A percentile compares a stretch with the other conserved stretches of the same genome.
Conservation (phyloP, 2,329 filamentous ascomycete species). For the Aspergillus pseudonomiae region DNA sequence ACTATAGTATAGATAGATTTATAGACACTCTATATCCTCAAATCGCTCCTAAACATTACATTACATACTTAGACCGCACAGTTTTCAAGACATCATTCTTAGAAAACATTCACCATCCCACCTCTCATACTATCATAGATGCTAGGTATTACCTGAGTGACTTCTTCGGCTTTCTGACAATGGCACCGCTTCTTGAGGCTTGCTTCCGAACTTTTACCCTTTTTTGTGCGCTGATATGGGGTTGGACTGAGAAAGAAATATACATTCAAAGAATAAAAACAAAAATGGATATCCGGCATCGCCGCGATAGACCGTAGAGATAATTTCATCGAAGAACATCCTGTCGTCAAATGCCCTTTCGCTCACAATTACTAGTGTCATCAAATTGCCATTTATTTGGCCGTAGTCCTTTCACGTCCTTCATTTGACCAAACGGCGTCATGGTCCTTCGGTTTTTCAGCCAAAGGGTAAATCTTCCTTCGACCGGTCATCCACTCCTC, state of each 20-base stretch:
- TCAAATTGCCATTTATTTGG: neutral
- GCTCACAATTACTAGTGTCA: neutral
- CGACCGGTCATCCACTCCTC: neutral
- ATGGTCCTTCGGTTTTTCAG: neutral
- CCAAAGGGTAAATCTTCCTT: neutral
- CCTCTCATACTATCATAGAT: neutral
- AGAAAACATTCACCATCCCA: neutral
- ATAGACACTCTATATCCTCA: neutral
- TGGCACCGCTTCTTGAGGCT: neutral
- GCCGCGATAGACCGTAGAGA: neutral
- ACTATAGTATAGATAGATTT: neutral
- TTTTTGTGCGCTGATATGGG: too few species aligned
- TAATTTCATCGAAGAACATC: neutral
- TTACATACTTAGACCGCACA: neutral
- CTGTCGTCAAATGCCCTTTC: neutral
- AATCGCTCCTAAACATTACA: neutral
- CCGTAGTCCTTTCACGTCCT: neutral
- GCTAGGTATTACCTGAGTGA: neutral
- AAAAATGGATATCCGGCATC: neutral
- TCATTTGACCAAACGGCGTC: neutral
- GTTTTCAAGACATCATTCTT: neutral
- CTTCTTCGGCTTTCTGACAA: neutral
- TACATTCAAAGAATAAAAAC: neutral
- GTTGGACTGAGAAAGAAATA: neutral
- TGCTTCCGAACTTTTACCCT: neutral